Evolutionary conservation across 2,329 filamentous ascomycete genomes (phyloP).

Genomic region (Drechslerella dactyloides): DNA sequence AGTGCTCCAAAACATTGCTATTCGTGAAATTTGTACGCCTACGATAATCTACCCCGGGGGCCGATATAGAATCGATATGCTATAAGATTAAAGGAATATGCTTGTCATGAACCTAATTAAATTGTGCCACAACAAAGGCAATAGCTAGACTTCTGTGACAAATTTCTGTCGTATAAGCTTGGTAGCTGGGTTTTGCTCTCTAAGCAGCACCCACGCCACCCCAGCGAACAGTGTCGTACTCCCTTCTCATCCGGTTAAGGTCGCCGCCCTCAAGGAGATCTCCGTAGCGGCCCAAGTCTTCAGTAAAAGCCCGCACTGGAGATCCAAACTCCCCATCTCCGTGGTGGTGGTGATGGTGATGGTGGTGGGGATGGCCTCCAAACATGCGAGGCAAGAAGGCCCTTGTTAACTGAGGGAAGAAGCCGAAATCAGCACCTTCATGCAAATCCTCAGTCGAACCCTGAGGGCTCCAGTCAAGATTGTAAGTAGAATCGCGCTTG

Average conservation of each 20-base stretch:
- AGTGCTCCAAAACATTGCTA: background rate
- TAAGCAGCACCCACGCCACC: slow-evolving; percentile 38
- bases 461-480: slow-evolving; percentile 46
- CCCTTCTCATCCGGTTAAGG: slow-evolving; percentile 25
- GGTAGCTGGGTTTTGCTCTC: background rate
- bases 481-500: slow-evolving; percentile 41
- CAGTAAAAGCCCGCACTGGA: slow-evolving; percentile 10
- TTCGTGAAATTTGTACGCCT: background rate
- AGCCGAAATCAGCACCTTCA: slow-evolving; percentile 34
- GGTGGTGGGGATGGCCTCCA: slow-evolving; percentile 24
- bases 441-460: slow-evolving; percentile 28
- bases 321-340: slow-evolving; percentile 13
- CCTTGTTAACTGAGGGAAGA: slow-evolving; percentile 30
- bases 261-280: slow-evolving; percentile 45
- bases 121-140: background rate
- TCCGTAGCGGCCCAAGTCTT: slow-evolving; percentile 42
- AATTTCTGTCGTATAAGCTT: slow-evolving; percentile 21
- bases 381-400: slow-evolving; percentile 40
- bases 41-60: background rate
- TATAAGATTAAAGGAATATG: background rate
- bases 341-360: slow-evolving; percentile 16
- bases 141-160: background rate
- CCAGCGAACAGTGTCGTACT: slow-evolving; percentile 32
- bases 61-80: too few relatives aligned
- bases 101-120: background rate